A percentile compares a stretch with the other conserved stretches of the same genome.
Conservation (phyloP, 345 rosid species). For the Gossypium thurberi region DNA sequence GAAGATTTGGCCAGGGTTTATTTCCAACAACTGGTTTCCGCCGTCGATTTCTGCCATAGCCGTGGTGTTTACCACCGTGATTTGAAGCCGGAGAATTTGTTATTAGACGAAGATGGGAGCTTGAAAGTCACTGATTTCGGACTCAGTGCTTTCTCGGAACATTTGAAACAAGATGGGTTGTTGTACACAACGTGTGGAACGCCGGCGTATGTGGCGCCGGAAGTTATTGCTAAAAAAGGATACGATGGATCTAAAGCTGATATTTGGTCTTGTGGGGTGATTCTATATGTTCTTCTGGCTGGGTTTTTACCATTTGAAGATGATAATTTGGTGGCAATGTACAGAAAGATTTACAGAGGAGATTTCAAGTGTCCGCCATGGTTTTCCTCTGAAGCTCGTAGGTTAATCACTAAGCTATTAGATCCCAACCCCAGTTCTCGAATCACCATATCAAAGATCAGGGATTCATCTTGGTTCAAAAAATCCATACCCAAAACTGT, state of each 20-base stretch:
- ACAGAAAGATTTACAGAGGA: constrained; percentile 72
- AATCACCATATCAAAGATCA: constrained; percentile 45
- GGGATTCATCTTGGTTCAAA: constrained; percentile 78
- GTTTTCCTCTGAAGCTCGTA: constrained; percentile 72
- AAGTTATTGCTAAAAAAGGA: constrained; percentile 71
- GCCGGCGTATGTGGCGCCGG: constrained; percentile 91
- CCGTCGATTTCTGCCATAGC: constrained; percentile 91
- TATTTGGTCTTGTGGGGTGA: constrained; percentile 94
- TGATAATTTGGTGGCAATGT: constrained; percentile 73
- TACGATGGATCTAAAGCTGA: constrained; percentile 92
- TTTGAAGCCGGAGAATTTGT: constrained; percentile 77
- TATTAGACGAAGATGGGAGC: constrained; percentile 71
- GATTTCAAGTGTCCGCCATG: constrained; percentile 91
- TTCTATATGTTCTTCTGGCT: constrained; percentile 75
- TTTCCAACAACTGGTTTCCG: constrained; percentile 75
- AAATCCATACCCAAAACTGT: constrained; percentile 33
- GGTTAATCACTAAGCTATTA: constrained; percentile 64
- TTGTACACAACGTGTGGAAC: constrained; percentile 91
- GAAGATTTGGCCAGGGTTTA: constrained; percentile 73
- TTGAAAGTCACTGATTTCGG: constrained; percentile 90
- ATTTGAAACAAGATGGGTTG: constrained; percentile 65
- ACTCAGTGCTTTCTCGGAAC: constrained; percentile 74
- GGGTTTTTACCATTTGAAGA: constrained; percentile 89
- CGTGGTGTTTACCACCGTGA: constrained; percentile 93
- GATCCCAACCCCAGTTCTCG: constrained; percentile 75